These are phyloP conservation scores for Holtermannia corniformis DNA, from an alignment of 768 basidiomycete genomes.

Conservation along the genomic window DNA sequence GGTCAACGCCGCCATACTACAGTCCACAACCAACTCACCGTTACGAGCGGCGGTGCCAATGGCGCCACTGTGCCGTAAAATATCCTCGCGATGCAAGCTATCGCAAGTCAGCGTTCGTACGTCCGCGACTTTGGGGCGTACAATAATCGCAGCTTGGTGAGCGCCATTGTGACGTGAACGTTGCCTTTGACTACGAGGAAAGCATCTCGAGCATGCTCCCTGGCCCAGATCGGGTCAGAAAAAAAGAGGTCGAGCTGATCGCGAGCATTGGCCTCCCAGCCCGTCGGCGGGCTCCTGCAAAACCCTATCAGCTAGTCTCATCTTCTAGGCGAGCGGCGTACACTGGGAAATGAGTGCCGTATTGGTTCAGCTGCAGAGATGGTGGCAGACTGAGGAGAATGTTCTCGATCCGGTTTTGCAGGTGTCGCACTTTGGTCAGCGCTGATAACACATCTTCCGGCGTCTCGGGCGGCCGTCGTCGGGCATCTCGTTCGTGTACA, in stretches of 20 bases:
- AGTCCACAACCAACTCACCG: conserved; percentile 3
- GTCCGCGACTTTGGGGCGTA: conserved; percentile 2
- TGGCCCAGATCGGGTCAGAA: conserved; percentile 18
- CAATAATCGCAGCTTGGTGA: conserved; percentile 23
- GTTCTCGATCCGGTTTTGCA: conserved; percentile 12
- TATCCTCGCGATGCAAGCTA: conserved; percentile 23
- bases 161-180: conserved; percentile 26
- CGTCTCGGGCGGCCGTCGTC: conserved; percentile 15
- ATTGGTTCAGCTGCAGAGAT: conserved; percentile 17
- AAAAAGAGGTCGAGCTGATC: conserved; percentile 27
- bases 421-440: conserved; percentile 10
- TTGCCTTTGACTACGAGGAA: conserved; percentile 24
- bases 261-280: conserved; percentile 24
- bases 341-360: background rate
- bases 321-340: background rate
- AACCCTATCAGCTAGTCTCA: background rate
- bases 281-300: conserved; percentile 17
- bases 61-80: conserved; percentile 14
- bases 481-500: conserved; percentile 21
- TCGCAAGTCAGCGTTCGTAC: background rate
- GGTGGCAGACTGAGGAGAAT: conserved; percentile 17
- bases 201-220: conserved; percentile 23
- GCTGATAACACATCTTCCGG: conserved; percentile 19
- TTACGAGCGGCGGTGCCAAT: conserved; percentile 13
- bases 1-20: background rate